A percentile compares a stretch with the other conserved stretches of the same genome.
Conservation (phyloP, 345 rosid species). For the Reutealis trisperma region DNA sequence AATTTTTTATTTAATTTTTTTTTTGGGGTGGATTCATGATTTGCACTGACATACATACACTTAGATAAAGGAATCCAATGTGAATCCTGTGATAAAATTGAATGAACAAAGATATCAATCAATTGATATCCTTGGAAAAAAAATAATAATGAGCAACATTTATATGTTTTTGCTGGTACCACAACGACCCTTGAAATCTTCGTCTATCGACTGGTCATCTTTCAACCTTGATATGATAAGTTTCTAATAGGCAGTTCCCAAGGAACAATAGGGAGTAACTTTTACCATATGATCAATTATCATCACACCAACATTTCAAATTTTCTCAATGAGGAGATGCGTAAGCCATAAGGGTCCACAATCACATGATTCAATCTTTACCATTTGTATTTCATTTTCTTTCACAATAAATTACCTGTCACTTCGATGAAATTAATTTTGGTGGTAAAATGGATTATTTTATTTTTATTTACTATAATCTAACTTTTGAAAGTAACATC, state of each 20-base stretch:
- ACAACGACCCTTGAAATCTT: background rate
- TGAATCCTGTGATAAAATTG: conserved; percentile 10
- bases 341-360: no score
- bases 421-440: no score
- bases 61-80: conserved; percentile 2
- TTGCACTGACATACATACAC: background rate
- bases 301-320: no score
- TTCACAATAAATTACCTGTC: no score
- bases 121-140: background rate
- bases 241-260: background rate
- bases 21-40: background rate
- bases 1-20: no score
- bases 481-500: no score
- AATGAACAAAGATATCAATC: background rate
- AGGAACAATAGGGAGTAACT: background rate
- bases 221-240: background rate
- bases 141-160: background rate
- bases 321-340: no score
- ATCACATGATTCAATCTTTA: no score
- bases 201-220: background rate
- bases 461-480: no score
- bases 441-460: no score
- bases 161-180: background rate
- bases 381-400: no score
- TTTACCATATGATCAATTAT: no score